phyloP scores from a whole-genome alignment of 129 eudicot genomes.

The Flaveria brownii region DNA sequence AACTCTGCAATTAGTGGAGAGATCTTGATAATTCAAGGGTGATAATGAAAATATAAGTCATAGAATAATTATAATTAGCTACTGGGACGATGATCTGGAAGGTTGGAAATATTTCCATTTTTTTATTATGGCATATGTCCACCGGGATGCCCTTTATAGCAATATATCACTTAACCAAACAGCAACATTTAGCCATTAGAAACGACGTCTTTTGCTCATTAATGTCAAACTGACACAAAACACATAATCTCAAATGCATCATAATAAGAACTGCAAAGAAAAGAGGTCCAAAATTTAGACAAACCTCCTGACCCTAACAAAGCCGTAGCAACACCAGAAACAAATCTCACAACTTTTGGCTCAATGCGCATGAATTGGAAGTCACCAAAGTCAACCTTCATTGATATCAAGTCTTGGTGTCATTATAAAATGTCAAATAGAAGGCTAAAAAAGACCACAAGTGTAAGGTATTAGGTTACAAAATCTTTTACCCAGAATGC shows the following conservation, averaged over 20 bases:
- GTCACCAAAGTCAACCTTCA: slow-evolving; percentile 98
- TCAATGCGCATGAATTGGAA: slow-evolving; percentile 91
- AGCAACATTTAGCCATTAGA: slow-evolving; percentile 10
- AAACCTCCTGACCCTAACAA: slow-evolving; percentile 95
- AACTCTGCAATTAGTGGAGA: slow-evolving; percentile 54
- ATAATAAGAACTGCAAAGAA: slow-evolving; percentile 17
- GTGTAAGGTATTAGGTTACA: not conserved
- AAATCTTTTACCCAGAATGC: slow-evolving; percentile 80
- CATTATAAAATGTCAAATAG: slow-evolving; percentile 5
- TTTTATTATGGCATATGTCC: not conserved
- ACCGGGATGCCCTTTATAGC: not conserved
- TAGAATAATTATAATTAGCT: slow-evolving; percentile 1
- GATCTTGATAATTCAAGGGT: slow-evolving; percentile 1
- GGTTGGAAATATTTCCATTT: not conserved
- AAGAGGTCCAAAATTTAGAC: slow-evolving; percentile 17
- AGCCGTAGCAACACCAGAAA: slow-evolving; percentile 99
- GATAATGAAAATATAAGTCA: slow-evolving; percentile 3
- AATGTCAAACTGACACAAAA: not conserved
- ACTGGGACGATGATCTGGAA: not conserved
- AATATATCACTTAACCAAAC: not conserved
- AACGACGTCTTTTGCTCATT: not conserved
- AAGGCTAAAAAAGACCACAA: not conserved
- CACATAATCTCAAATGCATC: not conserved
- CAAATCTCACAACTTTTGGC: slow-evolving; percentile 85
- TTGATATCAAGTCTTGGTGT: slow-evolving; percentile 14